Conservation (phyloP, 2,329 filamentous ascomycete genomes). For the Paecilomyces variotii region DNA sequence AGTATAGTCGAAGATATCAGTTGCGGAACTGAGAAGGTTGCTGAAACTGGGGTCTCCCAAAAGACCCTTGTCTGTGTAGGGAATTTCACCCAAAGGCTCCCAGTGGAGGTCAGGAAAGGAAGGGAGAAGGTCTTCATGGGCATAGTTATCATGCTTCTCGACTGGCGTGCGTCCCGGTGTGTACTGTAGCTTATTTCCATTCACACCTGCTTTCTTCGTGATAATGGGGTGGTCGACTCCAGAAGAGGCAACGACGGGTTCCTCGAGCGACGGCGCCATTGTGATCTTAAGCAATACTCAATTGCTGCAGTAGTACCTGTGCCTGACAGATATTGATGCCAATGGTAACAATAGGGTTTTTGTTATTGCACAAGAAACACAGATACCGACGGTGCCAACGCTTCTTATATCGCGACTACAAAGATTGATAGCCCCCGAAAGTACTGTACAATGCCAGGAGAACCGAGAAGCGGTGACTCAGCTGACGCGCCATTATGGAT, state of each 20-base stretch:
- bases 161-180: slow-evolving; percentile 42
- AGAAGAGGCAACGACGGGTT: slow-evolving; percentile 12
- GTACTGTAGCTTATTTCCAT: slow-evolving; percentile 32
- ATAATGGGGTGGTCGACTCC: slow-evolving; percentile 3
- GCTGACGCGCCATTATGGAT: slow-evolving; percentile 7
- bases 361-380: neutral
- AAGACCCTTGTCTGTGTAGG: slow-evolving; percentile 47
- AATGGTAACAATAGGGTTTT: neutral
- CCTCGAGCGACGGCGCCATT: slow-evolving; percentile 27
- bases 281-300: neutral
- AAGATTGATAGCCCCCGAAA: neutral
- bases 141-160: slow-evolving; percentile 41
- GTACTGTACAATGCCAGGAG: neutral
- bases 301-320: neutral
- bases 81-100: slow-evolving; percentile 40
- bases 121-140: slow-evolving; percentile 45
- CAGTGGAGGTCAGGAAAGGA: slow-evolving; percentile 47
- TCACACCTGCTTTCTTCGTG: slow-evolving; percentile 11
- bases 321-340: neutral
- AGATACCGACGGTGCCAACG: neutral
- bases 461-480: slow-evolving; percentile 2
- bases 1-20: slow-evolving; percentile 49
- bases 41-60: slow-evolving; percentile 48
- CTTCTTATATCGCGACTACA: neutral
- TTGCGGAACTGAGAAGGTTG: slow-evolving; percentile 44